Conservation (phyloP, 1,284 basidiomycete species). For the Coniferiporia sulphurascens region DNA sequence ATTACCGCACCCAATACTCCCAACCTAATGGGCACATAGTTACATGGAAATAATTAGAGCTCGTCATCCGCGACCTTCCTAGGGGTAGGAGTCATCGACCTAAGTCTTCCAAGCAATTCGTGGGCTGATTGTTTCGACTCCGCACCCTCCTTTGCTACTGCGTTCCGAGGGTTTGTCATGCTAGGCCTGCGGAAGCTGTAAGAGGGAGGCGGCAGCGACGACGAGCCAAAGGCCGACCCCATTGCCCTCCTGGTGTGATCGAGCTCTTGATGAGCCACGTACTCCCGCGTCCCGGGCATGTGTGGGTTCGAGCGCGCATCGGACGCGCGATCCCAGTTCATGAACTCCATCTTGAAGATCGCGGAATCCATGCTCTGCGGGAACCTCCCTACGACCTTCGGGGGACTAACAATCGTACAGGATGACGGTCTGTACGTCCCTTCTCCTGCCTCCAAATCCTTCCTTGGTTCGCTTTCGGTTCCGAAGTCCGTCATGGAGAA, state of each 20-base stretch:
- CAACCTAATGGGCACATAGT: no score
- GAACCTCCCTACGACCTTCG: conserved; percentile 28
- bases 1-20: no score
- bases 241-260: neutral
- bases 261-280: conserved; percentile 24
- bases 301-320: conserved; percentile 18
- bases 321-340: conserved; percentile 6
- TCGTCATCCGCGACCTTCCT: no score
- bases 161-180: no score
- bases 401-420: conserved; percentile 25
- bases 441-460: conserved; percentile 20
- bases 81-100: neutral
- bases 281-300: conserved; percentile 32
- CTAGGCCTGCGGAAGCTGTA: neutral
- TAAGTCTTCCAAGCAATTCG: neutral
- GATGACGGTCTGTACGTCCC: conserved; percentile 28
- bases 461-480: conserved; percentile 13
- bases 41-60: no score
- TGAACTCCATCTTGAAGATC: conserved; percentile 6
- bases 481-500: conserved; percentile 20
- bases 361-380: conserved; percentile 10
- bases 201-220: neutral
- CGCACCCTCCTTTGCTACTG: neutral
- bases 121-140: neutral
- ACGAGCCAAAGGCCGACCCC: neutral